Evolutionary conservation across 2,329 filamentous ascomycete species (phyloP).

Genomic region (Fusarium sp.): DNA sequence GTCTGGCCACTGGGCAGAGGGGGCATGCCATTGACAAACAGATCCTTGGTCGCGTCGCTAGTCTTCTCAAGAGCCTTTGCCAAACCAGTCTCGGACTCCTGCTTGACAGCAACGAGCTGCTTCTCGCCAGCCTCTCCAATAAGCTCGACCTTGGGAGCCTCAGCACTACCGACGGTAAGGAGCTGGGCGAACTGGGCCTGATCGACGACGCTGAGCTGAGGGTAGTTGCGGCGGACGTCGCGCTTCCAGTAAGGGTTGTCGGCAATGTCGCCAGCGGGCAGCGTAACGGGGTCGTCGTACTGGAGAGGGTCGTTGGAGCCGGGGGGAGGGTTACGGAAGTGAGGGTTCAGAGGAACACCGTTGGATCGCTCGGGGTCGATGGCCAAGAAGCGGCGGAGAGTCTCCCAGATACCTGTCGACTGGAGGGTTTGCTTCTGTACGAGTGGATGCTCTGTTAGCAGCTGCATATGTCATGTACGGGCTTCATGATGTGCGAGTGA

Average conservation of each 20-base stretch:
- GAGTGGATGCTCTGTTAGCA: slow-evolving; percentile 38
- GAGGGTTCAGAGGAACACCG: slow-evolving; percentile 91
- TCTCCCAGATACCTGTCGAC: slow-evolving; percentile 88
- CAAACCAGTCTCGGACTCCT: slow-evolving; percentile 80
- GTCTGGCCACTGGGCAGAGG: slow-evolving; percentile 83
- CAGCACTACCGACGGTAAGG: slow-evolving; percentile 85
- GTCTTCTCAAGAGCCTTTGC: slow-evolving; percentile 75
- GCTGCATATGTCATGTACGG: background rate
- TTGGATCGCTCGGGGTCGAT: slow-evolving; percentile 90
- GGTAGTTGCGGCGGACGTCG: slow-evolving; percentile 85
- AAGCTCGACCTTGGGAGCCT: slow-evolving; percentile 83
- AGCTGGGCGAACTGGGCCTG: slow-evolving; percentile 90
- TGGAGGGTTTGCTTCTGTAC: slow-evolving; percentile 94
- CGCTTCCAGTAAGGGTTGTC: slow-evolving; percentile 81
- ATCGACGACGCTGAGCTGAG: slow-evolving; percentile 79
- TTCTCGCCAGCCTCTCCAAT: slow-evolving; percentile 70
- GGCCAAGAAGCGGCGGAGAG: slow-evolving; percentile 79
- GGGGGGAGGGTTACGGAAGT: slow-evolving; percentile 84
- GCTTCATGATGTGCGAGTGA: slow-evolving; percentile 31
- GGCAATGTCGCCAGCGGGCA: slow-evolving; percentile 64
- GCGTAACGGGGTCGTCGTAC: slow-evolving; percentile 63
- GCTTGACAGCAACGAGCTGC: slow-evolving; percentile 79
- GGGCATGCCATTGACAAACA: slow-evolving; percentile 84
- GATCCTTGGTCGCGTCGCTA: slow-evolving; percentile 69
- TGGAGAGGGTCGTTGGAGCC: slow-evolving; percentile 55